A percentile compares a stretch with the other conserved stretches of the same genome.
These are phyloP conservation scores for Exophiala phaeomuriformis DNA, from an alignment of 2,329 filamentous ascomycete species.

Conservation along the genomic window DNA sequence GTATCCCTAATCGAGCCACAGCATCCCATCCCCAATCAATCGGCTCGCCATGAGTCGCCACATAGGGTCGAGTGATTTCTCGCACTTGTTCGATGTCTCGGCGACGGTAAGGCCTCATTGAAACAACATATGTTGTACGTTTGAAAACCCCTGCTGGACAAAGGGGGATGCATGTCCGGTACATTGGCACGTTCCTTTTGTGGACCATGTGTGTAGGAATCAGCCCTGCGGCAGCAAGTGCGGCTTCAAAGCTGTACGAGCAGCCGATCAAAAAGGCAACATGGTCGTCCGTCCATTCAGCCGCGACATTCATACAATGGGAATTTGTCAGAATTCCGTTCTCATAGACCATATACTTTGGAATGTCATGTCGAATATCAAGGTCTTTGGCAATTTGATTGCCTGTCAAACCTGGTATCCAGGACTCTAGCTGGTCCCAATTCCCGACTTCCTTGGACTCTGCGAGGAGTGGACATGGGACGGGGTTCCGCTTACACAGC, in stretches of 20 bases:
- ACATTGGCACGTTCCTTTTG: constrained; percentile 54
- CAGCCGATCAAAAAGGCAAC: constrained; percentile 59
- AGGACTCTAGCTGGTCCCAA: constrained; percentile 37
- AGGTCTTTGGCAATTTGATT: constrained; percentile 37
- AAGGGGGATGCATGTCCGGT: constrained; percentile 50
- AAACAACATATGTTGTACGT: constrained; percentile 51
- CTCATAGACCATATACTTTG: constrained; percentile 53
- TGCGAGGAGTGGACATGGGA: constrained; percentile 55
- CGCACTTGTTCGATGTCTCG: constrained; percentile 48
- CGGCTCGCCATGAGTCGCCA: constrained; percentile 56
- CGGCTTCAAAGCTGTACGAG: constrained; percentile 56
- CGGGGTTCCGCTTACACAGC: constrained; percentile 55
- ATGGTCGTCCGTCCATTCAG: constrained; percentile 52
- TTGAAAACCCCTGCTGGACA: constrained; percentile 54
- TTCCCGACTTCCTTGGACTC: constrained; percentile 43
- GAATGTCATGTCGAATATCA: constrained; percentile 53
- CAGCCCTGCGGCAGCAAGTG: constrained; percentile 46
- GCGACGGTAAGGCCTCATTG: constrained; percentile 53
- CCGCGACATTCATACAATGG: constrained; percentile 39
- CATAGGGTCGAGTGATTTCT: constrained; percentile 49
- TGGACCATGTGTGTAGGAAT: constrained; percentile 45
- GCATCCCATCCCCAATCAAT: constrained; percentile 60
- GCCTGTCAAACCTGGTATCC: constrained; percentile 30
- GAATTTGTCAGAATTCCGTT: constrained; percentile 39
- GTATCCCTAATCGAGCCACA: constrained; percentile 46